Conservation (phyloP, 768 basidiomycete genomes). For the Phaeotremella skinneri region DNA sequence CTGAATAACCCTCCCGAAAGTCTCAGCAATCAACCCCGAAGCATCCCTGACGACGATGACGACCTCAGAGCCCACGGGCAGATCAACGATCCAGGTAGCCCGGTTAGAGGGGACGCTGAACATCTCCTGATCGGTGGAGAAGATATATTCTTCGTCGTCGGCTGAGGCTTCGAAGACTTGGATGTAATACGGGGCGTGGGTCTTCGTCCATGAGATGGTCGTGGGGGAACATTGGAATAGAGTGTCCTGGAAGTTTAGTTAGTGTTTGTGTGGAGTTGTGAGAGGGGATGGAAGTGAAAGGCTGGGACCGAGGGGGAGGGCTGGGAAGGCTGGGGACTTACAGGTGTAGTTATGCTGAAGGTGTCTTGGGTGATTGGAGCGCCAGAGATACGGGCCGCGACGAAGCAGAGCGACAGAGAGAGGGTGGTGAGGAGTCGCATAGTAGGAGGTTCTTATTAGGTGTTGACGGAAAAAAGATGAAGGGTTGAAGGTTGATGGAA, state of each 20-base stretch:
- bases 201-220: constrained; percentile 23
- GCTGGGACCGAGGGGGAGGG: neutral
- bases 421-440: neutral
- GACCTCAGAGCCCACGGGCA: constrained; percentile 23
- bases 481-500: no score
- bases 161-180: constrained; percentile 4
- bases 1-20: constrained; percentile 16
- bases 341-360: neutral
- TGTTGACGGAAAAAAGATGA: no score
- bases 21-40: constrained; percentile 22
- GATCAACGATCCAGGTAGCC: constrained; percentile 35
- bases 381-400: neutral
- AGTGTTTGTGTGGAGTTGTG: no score
- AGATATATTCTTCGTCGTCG: constrained; percentile 7
- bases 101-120: constrained; percentile 19
- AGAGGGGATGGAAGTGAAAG: neutral
- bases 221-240: constrained; percentile 19
- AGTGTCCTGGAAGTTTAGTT: constrained; percentile 11
- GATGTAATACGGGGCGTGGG: constrained; percentile 22
- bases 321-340: neutral
- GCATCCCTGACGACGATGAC: constrained; percentile 26
- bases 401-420: neutral
- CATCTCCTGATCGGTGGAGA: neutral
- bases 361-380: neutral
- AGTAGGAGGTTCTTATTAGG: neutral